A percentile compares a stretch with the other conserved stretches of the same genome.
phyloP scores from a whole-genome alignment of 768 basidiomycete genomes.

The Daedaleopsis nitida region DNA sequence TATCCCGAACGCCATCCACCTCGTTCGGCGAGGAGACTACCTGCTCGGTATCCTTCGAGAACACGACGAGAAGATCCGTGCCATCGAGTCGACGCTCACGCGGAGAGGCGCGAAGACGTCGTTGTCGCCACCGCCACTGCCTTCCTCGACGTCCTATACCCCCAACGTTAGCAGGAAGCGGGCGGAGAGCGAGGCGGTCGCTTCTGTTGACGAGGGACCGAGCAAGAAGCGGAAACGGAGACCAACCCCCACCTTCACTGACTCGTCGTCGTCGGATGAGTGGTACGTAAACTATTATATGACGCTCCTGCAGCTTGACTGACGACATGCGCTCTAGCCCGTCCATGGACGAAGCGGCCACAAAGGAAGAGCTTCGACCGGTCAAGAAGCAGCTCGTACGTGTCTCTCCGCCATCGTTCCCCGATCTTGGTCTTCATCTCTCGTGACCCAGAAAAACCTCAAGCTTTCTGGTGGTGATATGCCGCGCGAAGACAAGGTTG shows the following conservation, averaged over 20 bases:
- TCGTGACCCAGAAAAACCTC: slow-evolving; percentile 75
- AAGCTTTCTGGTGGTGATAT: slow-evolving; percentile 93
- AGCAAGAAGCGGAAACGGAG: slow-evolving; percentile 81
- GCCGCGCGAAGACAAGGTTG: slow-evolving; percentile 94
- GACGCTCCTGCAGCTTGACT: slow-evolving; percentile 6
- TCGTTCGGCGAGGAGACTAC: slow-evolving; percentile 96
- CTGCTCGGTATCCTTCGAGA: slow-evolving; percentile 81
- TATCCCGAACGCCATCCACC: slow-evolving; percentile 97
- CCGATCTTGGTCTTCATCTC: neutral
- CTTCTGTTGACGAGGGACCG: slow-evolving; percentile 70
- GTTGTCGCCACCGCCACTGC: slow-evolving; percentile 73
- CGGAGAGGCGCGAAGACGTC: slow-evolving; percentile 72
- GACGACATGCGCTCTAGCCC: slow-evolving; percentile 51
- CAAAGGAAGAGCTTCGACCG: slow-evolving; percentile 93
- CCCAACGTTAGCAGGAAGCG: slow-evolving; percentile 65
- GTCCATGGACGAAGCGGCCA: slow-evolving; percentile 91
- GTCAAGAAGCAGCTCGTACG: slow-evolving; percentile 94
- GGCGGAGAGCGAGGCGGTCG: slow-evolving; percentile 84
- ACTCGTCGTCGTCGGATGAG: slow-evolving; percentile 90
- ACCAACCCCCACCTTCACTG: slow-evolving; percentile 96
- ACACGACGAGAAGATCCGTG: slow-evolving; percentile 88
- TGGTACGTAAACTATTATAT: slow-evolving; percentile 57
- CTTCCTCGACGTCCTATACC: slow-evolving; percentile 66
- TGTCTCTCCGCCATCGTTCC: slow-evolving; percentile 10
- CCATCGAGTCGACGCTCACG: slow-evolving; percentile 80